Evolutionary conservation across 352 stramenopile genomes (phyloP), one percentile per base, ranked within the genome.

Genomic region (Pythium phragmitis): DNA sequence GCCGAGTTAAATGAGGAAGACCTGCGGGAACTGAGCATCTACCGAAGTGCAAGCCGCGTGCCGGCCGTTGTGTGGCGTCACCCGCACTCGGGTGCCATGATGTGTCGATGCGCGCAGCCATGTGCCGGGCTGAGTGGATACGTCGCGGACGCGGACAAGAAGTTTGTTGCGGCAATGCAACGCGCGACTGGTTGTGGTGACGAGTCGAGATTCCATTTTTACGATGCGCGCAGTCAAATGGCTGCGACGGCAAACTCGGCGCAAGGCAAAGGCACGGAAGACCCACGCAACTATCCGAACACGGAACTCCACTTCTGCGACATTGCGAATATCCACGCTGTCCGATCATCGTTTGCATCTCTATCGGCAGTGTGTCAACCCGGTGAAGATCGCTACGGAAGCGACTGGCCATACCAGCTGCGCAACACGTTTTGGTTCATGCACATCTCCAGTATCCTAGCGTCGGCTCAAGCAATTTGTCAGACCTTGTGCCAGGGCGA

Each of bases 241-340:
- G 86, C 86, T 11, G 87, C 87, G 26, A 87, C 87, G 1, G 87
- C 81, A 11, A 96, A 96, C 63, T 87, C 86, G 3, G 87, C 85
- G 8, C 84, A 94, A 73, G 85, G 87, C 28, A 95, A 96, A 80
- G 87, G 87, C 36, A 96, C 87, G 0, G 91, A 95, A 69, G 85
- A 99, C 73, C 68, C 94, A 63, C 85, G 97, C 34, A 97, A 98
- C 68, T 99, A 99, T 74, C 77, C 86, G 17, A 91, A 97, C 60
- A 89, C 89, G 6, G 97, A 98, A 23, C 84, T 99, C 28, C 94
- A 98, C 57, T 99, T 99, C 71, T 98, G 96, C 73, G 96, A 99
- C 60, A 99, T 99, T 68, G 94, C 89, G 4, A 99, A 99, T 75
- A 99, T 99, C 65, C 97, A 99, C 76, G 92, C 91, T 30, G 97